Percentiles rank a stretch among this genome's conserved stretches.
Evolutionary conservation across 2,329 filamentous ascomycete genomes (phyloP).

Genomic region (Colletotrichum karsti): DNA sequence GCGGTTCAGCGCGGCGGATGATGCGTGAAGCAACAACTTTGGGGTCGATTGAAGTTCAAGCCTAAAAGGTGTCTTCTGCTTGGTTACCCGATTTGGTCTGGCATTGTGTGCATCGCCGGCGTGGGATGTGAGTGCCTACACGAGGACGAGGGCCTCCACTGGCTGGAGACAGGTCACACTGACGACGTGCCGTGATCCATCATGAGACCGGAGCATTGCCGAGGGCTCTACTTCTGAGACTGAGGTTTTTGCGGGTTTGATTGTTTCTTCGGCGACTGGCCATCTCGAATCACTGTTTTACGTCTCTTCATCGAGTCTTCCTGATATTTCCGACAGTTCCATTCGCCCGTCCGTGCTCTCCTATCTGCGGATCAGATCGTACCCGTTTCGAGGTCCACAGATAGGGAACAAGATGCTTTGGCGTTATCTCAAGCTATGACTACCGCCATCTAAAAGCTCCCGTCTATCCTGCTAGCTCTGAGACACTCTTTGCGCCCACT

Average conservation of each 20-base stretch:
- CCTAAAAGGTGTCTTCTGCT: not conserved
- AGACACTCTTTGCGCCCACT: not conserved
- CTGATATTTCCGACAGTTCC: conserved; percentile 1
- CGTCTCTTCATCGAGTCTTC: conserved; percentile 11
- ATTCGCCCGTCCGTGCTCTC: conserved; percentile 21
- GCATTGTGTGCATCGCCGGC: not conserved
- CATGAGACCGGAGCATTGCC: conserved; percentile 24
- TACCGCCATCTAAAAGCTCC: not conserved
- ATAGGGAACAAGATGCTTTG: conserved; percentile 11
- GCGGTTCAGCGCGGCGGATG: not conserved
- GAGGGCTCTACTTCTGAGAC: not conserved
- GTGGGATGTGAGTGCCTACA: conserved; percentile 1
- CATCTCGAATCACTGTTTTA: not conserved
- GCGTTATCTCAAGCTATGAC: conserved; percentile 23
- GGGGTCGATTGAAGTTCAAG: not conserved
- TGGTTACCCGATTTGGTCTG: not conserved
- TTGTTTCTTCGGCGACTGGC: not conserved
- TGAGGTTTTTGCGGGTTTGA: conserved; percentile 14
- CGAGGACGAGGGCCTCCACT: conserved; percentile 7
- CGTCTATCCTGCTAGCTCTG: not conserved
- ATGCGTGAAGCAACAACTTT: not conserved
- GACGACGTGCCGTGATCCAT: conserved; percentile 16
- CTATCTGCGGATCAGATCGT: conserved; percentile 27
- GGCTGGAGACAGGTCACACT: conserved; percentile 17
- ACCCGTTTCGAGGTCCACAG: conserved; percentile 22